Conservation (phyloP, 371 early-diverging fungal genomes). For the Lichtheimia hyalospora region DNA sequence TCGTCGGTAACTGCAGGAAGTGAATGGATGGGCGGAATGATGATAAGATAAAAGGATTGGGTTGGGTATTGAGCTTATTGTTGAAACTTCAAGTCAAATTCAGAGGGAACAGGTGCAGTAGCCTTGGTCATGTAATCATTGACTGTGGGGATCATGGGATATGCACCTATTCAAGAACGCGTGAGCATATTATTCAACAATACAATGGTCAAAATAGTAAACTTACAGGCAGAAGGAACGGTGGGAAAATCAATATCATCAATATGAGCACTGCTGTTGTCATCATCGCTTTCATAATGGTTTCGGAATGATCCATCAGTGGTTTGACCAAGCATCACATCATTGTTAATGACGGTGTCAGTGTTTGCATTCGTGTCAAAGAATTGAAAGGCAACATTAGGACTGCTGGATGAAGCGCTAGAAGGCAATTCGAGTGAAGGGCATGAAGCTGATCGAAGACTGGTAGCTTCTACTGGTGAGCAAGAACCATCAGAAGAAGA, state of each 20-base stretch:
- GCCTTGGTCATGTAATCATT: background rate
- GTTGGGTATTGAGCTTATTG: background rate
- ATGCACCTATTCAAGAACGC: background rate
- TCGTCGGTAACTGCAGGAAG: background rate
- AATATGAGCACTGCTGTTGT: constrained; percentile 11
- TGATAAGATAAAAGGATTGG: background rate
- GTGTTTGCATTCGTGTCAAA: background rate
- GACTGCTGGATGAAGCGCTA: background rate
- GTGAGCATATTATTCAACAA: background rate
- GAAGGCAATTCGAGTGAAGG: constrained; percentile 12
- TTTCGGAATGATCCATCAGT: background rate
- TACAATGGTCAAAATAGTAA: background rate
- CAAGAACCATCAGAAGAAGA: constrained; percentile 9
- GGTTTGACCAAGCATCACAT: background rate
- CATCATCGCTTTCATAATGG: constrained; percentile 12
- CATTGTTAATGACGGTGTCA: background rate
- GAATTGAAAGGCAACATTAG: background rate
- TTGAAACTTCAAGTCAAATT: constrained; percentile 1
- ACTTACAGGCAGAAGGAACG: constrained; percentile 2
- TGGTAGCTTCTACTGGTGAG: constrained; percentile 4
- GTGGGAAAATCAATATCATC: constrained; percentile 8
- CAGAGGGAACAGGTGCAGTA: constrained; percentile 1
- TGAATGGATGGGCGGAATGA: constrained; percentile 1
- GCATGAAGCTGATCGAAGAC: constrained; percentile 7
- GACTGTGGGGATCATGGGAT: background rate